Evolutionary conservation across 2,329 filamentous ascomycete species (phyloP).

Genomic region (Beauveria rudraprayagi): DNA sequence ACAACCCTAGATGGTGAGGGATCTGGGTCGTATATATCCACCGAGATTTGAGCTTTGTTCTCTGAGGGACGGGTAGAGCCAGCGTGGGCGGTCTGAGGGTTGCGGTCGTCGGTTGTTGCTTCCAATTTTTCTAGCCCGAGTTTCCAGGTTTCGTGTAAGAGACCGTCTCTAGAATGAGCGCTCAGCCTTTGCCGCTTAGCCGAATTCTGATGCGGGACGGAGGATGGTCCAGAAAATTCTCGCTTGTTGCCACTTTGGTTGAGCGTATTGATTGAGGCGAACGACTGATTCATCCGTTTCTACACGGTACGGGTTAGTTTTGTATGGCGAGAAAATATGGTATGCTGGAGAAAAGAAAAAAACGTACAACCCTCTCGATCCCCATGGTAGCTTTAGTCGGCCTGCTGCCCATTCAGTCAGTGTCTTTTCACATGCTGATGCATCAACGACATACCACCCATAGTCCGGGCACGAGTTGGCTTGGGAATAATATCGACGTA

Average conservation of each 20-base stretch:
- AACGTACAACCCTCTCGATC: not conserved
- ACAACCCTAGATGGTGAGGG: not conserved
- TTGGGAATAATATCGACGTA: constrained; percentile 28
- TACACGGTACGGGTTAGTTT: constrained; percentile 2
- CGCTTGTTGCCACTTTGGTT: not conserved
- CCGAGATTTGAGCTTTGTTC: not conserved
- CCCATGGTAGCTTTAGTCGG: constrained; percentile 8
- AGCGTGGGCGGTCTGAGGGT: not conserved
- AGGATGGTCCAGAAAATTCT: not conserved
- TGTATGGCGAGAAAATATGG: not conserved
- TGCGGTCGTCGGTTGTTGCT: not conserved
- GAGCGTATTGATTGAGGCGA: constrained; percentile 18
- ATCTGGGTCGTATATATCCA: not conserved
- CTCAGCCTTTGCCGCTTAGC: constrained; percentile 19
- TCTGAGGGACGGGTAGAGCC: not conserved
- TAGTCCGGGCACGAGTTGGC: constrained; percentile 34
- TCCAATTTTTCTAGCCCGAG: not conserved
- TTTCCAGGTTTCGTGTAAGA: not conserved
- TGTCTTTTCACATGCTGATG: not conserved
- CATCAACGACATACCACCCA: constrained; percentile 29
- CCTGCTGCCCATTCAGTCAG: constrained; percentile 17
- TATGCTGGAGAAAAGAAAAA: accelerated
- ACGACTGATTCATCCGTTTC: constrained; percentile 18
- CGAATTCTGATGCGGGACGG: constrained; percentile 12
- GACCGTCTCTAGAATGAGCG: not conserved